Evolutionary conservation across 2,329 filamentous ascomycete genomes (phyloP).

Genomic region (Teratosphaeria zuluensis): DNA sequence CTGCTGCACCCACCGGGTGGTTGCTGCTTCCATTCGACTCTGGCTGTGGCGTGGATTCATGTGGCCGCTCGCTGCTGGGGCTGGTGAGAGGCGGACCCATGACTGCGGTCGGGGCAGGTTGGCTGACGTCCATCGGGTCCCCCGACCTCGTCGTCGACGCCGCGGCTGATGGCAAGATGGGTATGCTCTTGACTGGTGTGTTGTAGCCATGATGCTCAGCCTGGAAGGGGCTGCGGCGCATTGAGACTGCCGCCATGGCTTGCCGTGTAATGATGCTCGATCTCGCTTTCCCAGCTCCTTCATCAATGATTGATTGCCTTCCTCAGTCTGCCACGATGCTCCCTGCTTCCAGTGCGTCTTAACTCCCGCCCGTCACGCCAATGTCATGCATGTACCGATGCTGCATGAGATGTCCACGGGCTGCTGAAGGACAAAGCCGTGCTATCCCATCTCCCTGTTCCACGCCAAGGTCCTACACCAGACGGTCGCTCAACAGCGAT

Average conservation of each 20-base stretch:
- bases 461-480: background rate
- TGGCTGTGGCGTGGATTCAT: constrained; percentile 2
- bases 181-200: constrained; percentile 16
- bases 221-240: constrained; percentile 25
- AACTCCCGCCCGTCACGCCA: background rate
- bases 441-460: background rate
- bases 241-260: constrained; percentile 35
- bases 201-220: constrained; percentile 14
- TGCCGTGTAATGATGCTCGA: background rate
- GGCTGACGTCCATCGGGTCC: constrained; percentile 23
- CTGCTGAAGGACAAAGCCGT: background rate
- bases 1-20: constrained; percentile 48
- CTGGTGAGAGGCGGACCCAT: constrained; percentile 21
- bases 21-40: constrained; percentile 32
- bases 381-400: background rate
- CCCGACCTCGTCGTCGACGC: constrained; percentile 6
- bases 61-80: constrained; percentile 5
- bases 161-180: constrained; percentile 21
- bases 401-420: background rate
- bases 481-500: background rate
- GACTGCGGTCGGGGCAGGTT: constrained; percentile 9
- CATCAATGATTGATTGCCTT: background rate
- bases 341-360: background rate
- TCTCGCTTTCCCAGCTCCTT: background rate
- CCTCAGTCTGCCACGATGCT: background rate